Base-by-base conservation (phyloP, 2,329 filamentous ascomycete genomes). In the Calcarisporium arbuscula region DNA sequence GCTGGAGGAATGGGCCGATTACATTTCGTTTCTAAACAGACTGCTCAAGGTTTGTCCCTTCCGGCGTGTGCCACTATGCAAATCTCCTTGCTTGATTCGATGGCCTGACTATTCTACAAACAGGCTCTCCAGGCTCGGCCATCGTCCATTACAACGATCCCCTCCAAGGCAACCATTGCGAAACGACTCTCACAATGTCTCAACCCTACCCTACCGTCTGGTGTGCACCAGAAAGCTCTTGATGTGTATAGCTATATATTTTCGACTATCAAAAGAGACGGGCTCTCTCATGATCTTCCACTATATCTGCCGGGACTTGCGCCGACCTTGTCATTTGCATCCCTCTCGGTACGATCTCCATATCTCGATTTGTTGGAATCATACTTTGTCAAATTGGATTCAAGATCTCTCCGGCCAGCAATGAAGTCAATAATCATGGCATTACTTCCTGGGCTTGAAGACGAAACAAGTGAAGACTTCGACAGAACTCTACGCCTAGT, bases 1-100 rank as follows among this genome's bases (percentile, higher is more conserved):
- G 19, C 71, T 95, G 48, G 88, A 96, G 62, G 92, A 98, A 77
- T 98, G 92, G 92, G 92, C 94, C 31, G 92, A 98, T 64, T 98
- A 98, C 57, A 98, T 98, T 52, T 95, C 90, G 14, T 98, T 96
- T 57, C 67, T 98, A 36, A 94, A 85, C 55, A 80, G 87, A 42
- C 70, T 98, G 31, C 70, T 95, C 42, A 96, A 95, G 77, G 86
- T 89, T 57, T 48, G 58, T 32, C 23, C 14, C 19, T 8, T 16
- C 8, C 9, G 26, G 8, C 14, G 17, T 28, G 8, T 10, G 9
- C 11, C 20, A 29, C 3, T 15, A 14, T 19, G 4, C 8, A 31
- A 19, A 14, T 28, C 22, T 16, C 10, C 8, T 20, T 9, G 10
- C 9, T 11, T n/a, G n/a, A n/a, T 30, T 2, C 4, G 28, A 8